Conservation (phyloP, 768 basidiomycete genomes). For the Psilocybe sp. region DNA sequence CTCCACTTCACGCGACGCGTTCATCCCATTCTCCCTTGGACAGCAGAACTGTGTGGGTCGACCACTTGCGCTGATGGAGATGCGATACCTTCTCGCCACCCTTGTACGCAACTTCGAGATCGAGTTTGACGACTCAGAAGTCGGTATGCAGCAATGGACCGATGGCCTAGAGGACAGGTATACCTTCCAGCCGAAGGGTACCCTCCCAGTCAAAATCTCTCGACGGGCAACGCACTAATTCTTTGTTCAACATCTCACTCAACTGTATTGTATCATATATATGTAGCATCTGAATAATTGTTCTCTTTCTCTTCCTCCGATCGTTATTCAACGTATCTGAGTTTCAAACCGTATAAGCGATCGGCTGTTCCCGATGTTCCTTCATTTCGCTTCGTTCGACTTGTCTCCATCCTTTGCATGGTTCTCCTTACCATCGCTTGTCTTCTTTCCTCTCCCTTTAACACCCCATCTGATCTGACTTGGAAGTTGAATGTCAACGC, state of each 20-base stretch:
- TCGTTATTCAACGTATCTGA: too few species aligned
- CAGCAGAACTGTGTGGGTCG: constrained; percentile 48
- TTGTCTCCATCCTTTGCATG: neutral
- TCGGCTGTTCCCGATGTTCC: neutral
- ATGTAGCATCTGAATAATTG: too few species aligned
- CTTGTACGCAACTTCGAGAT: constrained; percentile 27
- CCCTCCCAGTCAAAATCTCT: neutral
- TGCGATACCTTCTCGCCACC: constrained; percentile 25
- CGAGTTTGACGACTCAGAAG: constrained; percentile 20
- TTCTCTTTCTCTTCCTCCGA: too few species aligned
- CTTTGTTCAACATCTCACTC: too few species aligned
- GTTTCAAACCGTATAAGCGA: too few species aligned
- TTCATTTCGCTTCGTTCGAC: too few species aligned
- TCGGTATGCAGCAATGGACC: constrained; percentile 21
- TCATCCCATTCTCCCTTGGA: constrained; percentile 38
- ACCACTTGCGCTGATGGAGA: constrained; percentile 23
- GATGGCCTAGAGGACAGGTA: constrained; percentile 24
- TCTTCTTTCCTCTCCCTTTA: constrained; percentile 27
- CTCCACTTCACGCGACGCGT: constrained; percentile 23
- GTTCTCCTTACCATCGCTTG: neutral
- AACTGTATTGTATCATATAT: too few species aligned
- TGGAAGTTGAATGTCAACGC: constrained; percentile 41
- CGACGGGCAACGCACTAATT: too few species aligned
- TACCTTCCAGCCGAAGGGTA: constrained; percentile 1
- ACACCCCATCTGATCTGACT: constrained; percentile 59